A percentile compares a stretch with the other conserved stretches of the same genome.
phyloP scores from a whole-genome alignment of 2,329 filamentous ascomycete species.

The Amesomyces nigricolor region DNA sequence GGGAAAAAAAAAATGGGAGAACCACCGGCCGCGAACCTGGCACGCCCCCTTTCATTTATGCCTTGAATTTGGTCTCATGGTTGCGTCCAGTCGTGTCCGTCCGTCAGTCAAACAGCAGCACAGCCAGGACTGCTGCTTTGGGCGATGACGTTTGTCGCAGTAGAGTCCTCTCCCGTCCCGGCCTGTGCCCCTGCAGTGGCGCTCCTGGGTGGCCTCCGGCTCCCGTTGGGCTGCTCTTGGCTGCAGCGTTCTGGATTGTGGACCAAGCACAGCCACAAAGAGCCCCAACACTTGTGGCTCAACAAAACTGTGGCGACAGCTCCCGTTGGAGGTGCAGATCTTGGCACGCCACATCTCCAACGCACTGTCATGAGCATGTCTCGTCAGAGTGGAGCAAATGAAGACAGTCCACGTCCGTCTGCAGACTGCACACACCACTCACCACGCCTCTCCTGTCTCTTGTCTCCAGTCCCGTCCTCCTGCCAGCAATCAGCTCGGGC shows the following conservation, averaged over 20 bases:
- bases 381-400: conserved; percentile 21
- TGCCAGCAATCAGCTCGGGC: background rate
- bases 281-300: background rate
- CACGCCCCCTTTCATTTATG: conserved; percentile 13
- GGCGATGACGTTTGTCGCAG: conserved; percentile 16
- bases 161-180: background rate
- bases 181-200: background rate
- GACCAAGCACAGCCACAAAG: conserved; percentile 15
- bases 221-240: background rate
- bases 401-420: conserved; percentile 23
- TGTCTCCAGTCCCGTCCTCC: background rate
- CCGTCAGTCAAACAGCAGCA: conserved; percentile 3
- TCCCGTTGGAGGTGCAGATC: background rate
- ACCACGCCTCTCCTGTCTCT: no score
- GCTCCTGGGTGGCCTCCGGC: conserved; percentile 1
- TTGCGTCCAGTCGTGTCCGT: conserved; percentile 7
- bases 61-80: conserved; percentile 17
- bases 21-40: background rate
- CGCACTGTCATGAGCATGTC: background rate
- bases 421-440: no score
- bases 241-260: background rate
- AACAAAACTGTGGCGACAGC: conserved; percentile 15
- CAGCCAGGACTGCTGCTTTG: conserved; percentile 1
- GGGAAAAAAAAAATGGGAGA: background rate
- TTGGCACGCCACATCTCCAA: conserved; percentile 6